phyloP scores from a whole-genome alignment of 306 rosid species.

The Canavalia gladiata region DNA sequence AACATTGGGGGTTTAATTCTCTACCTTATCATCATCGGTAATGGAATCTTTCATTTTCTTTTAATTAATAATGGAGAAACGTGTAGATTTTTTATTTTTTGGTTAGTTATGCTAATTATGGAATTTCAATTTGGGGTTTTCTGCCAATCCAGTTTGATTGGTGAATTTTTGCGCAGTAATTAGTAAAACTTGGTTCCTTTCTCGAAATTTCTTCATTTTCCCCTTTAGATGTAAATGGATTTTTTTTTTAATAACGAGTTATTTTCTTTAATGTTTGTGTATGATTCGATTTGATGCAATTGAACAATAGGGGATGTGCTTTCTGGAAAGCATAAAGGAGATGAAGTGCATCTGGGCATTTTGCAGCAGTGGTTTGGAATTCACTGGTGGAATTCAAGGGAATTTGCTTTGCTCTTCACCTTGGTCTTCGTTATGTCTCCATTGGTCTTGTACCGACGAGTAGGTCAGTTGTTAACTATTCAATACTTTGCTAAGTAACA shows the following conservation, averaged over 20 bases:
- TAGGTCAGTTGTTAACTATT: conserved; percentile 66
- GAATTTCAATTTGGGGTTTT: background rate
- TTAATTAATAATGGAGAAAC: too few relatives aligned
- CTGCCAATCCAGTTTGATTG: background rate
- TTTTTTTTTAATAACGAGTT: background rate
- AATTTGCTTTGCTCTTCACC: conserved; percentile 66
- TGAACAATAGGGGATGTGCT: conserved; percentile 77
- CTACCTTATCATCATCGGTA: conserved; percentile 84
- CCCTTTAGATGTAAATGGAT: background rate
- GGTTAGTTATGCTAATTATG: background rate
- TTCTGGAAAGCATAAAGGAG: conserved; percentile 67
- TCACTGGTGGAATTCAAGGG: conserved; percentile 96
- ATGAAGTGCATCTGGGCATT: conserved; percentile 77
- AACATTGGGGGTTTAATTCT: conserved; percentile 81
- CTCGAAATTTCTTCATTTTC: background rate
- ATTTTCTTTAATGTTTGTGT: conserved; percentile 2
- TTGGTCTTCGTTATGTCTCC: conserved; percentile 77
- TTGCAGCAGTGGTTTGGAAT: conserved; percentile 94
- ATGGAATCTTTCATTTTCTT: too few relatives aligned
- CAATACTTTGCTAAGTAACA: background rate
- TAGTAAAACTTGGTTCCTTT: background rate
- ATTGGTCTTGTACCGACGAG: conserved; percentile 70
- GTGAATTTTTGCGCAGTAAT: background rate
- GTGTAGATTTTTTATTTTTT: background rate
- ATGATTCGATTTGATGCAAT: background rate